Evolutionary conservation across 345 rosid species (phyloP).

Genomic region (Heritiera littoralis): DNA sequence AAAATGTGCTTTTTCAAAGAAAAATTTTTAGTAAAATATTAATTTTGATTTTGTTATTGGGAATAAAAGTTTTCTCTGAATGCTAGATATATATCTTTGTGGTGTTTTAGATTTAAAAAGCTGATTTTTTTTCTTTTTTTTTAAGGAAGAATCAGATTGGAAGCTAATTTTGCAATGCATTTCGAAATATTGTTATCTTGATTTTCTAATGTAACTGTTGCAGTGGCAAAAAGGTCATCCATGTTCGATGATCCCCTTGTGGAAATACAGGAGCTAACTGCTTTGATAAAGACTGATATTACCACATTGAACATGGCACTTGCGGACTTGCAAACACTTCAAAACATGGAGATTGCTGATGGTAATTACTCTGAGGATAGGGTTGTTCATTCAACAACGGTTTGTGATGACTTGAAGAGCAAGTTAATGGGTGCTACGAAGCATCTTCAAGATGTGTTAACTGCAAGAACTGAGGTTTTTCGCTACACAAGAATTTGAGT

Average conservation of each 20-base stretch:
- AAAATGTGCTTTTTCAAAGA: no score
- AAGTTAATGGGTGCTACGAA: slow-evolving; percentile 85
- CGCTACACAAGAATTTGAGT: not conserved
- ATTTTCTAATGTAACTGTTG: not conserved
- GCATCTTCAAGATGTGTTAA: slow-evolving; percentile 74
- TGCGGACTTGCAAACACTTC: slow-evolving; percentile 76
- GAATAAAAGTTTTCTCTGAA: no score
- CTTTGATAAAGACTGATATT: slow-evolving; percentile 77
- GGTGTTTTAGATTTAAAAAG: not conserved
- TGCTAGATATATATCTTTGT: not conserved
- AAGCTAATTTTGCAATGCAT: not conserved
- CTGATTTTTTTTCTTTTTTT: not conserved
- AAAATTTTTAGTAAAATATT: no score
- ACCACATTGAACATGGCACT: slow-evolving; percentile 71
- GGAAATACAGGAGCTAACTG: slow-evolving; percentile 83
- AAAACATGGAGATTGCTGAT: slow-evolving; percentile 74
- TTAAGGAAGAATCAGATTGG: not conserved
- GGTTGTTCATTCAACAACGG: slow-evolving; percentile 71
- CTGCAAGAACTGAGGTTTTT: slow-evolving; percentile 81
- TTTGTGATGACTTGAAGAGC: slow-evolving; percentile 80
- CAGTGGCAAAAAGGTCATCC: slow-evolving; percentile 83
- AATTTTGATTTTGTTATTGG: no score
- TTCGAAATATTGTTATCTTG: not conserved
- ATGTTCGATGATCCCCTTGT: slow-evolving; percentile 82
- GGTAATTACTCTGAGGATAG: slow-evolving; percentile 76